phyloP scores from a whole-genome alignment of 1,284 basidiomycete species.

The Pascua guehoae region DNA sequence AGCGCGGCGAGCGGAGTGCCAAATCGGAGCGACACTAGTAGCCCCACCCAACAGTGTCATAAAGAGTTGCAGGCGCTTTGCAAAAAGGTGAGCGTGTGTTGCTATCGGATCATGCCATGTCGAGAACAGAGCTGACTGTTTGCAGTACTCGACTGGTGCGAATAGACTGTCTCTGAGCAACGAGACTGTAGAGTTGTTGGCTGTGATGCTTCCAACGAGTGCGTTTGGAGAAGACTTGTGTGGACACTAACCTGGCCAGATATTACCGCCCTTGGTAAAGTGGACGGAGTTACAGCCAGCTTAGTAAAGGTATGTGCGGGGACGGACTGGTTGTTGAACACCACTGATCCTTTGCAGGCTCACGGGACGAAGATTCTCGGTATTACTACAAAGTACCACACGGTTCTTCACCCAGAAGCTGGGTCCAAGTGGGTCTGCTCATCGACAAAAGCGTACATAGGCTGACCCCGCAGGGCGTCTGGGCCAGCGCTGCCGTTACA shows the following conservation, averaged over 20 bases:
- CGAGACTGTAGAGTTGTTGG: slow-evolving; percentile 37
- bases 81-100: slow-evolving; percentile 5
- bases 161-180: slow-evolving; percentile 11
- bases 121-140: too few relatives aligned
- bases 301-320: slow-evolving; percentile 10
- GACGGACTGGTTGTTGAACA: neutral
- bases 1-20: neutral
- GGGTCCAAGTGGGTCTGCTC: too few relatives aligned
- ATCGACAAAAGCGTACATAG: too few relatives aligned
- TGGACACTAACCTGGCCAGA: slow-evolving; percentile 12
- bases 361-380: slow-evolving; percentile 21
- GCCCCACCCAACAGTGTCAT: slow-evolving; percentile 36
- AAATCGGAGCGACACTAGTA: slow-evolving; percentile 29
- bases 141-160: too few relatives aligned
- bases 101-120: too few relatives aligned
- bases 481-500: too few relatives aligned
- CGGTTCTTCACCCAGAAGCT: too few relatives aligned
- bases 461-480: too few relatives aligned
- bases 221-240: slow-evolving; percentile 9
- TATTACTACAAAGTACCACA: slow-evolving; percentile 13
- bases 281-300: slow-evolving; percentile 29
- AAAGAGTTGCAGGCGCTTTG: slow-evolving; percentile 3
- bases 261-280: slow-evolving; percentile 18
- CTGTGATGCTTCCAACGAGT: slow-evolving; percentile 40
- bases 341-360: slow-evolving; percentile 3